Conservation (phyloP, 1,139 yeast species). For the Hemisphaericaspora xylanilytica region DNA sequence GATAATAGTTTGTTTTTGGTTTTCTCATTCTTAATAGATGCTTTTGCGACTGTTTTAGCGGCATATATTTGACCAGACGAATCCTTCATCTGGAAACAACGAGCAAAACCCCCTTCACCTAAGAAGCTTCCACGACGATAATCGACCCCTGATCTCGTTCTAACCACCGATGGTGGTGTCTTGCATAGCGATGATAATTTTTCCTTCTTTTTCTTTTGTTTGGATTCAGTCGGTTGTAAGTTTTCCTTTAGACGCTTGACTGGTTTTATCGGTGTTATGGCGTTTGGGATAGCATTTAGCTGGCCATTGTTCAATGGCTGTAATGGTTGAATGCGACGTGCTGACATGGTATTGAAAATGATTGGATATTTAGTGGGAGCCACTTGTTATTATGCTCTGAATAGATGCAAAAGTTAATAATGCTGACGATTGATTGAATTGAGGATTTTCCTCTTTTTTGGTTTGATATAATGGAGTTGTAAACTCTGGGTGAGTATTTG, state of each 20-base stretch:
- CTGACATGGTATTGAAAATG: constrained; percentile 25
- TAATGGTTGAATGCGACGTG: constrained; percentile 42
- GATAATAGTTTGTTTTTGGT: constrained; percentile 85
- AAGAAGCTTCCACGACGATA: constrained; percentile 87
- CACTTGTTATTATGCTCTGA: too few relatives aligned
- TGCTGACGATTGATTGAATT: too few relatives aligned
- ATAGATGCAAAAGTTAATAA: too few relatives aligned
- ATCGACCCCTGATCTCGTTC: constrained; percentile 83
- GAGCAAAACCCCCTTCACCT: constrained; percentile 99
- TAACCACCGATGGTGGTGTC: constrained; percentile 90
- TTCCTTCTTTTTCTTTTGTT: constrained; percentile 67
- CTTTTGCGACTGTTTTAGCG: constrained; percentile 97
- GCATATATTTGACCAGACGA: constrained; percentile 86
- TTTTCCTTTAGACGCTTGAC: constrained; percentile 32
- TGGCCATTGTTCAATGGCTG: constrained; percentile 50
- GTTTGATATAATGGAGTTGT: too few relatives aligned
- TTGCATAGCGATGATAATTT: constrained; percentile 85
- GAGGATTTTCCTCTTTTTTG: too few relatives aligned
- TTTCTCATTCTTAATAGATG: constrained; percentile 86
- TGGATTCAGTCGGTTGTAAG: constrained; percentile 17
- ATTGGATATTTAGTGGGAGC: neutral
- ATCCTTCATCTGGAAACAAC: constrained; percentile 96
- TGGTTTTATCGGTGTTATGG: constrained; percentile 44
- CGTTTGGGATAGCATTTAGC: constrained; percentile 36
- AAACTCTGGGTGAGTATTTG: neutral